Percentiles rank a stretch among this genome's conserved stretches.
phyloP scores from a whole-genome alignment of 2,329 filamentous ascomycete genomes.

The Lecanicillium sp. region DNA sequence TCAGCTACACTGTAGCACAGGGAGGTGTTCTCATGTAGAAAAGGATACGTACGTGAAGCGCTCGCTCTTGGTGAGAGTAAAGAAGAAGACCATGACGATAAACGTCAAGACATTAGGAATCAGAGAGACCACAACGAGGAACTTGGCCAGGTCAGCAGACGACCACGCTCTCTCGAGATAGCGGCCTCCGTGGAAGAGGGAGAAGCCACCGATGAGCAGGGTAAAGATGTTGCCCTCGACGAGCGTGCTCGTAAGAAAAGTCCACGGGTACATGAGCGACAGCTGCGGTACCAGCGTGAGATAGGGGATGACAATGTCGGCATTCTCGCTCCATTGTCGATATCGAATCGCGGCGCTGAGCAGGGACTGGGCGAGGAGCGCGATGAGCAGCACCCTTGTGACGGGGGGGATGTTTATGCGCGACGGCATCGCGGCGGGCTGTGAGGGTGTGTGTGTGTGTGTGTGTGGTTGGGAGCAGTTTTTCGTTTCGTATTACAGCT shows the following conservation, averaged over 20 bases:
- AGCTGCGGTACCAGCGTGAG: constrained; percentile 77
- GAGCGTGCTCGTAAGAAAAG: constrained; percentile 74
- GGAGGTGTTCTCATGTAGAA: not conserved
- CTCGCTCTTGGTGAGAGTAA: constrained; percentile 58
- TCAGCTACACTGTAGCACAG: constrained; percentile 12
- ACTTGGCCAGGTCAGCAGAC: constrained; percentile 84
- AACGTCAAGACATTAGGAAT: constrained; percentile 76
- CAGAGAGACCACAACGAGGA: constrained; percentile 67
- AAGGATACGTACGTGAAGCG: constrained; percentile 55
- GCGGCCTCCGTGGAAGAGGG: constrained; percentile 83
- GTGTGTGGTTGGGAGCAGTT: not conserved
- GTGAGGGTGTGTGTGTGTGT: constrained; percentile 7
- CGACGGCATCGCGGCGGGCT: constrained; percentile 54
- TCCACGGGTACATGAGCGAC: constrained; percentile 89
- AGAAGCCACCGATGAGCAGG: constrained; percentile 65
- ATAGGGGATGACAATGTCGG: constrained; percentile 70
- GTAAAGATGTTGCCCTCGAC: constrained; percentile 93
- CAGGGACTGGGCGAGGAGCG: constrained; percentile 68
- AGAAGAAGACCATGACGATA: constrained; percentile 65
- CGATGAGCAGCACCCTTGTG: constrained; percentile 72
- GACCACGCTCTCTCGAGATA: constrained; percentile 97
- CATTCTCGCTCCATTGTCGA: constrained; percentile 56
- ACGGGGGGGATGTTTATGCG: constrained; percentile 90
- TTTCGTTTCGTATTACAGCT: not conserved
- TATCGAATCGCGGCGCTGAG: constrained; percentile 75